Evolutionary conservation across 139 green algal genomes (phyloP).

Genomic region (Gonium pectorale): DNA sequence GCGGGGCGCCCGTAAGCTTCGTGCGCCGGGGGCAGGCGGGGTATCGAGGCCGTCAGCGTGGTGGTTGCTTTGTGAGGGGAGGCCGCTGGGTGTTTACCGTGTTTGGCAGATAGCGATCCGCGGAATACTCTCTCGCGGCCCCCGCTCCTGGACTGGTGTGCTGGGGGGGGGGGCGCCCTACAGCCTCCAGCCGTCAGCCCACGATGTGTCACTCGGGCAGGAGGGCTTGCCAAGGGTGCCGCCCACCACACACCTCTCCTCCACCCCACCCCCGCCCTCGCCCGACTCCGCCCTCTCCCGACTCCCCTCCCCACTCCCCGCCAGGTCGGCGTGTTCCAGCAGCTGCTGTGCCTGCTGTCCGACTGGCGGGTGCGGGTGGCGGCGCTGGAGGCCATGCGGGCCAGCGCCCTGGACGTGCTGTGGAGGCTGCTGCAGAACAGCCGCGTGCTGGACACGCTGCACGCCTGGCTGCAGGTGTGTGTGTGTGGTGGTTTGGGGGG

Average conservation of each 20-base stretch:
- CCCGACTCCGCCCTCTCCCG: neutral
- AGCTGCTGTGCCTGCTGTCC: neutral
- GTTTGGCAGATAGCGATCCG: too few relatives aligned
- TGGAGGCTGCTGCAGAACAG: constrained; percentile 27
- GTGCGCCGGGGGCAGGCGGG: too few relatives aligned
- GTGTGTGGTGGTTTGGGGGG: neutral
- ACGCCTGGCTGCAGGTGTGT: constrained; percentile 23
- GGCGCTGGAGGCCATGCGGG: constrained; percentile 14
- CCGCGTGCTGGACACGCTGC: constrained; percentile 26
- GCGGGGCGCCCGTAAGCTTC: too few relatives aligned
- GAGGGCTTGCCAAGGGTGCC: too few relatives aligned
- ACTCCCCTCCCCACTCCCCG: neutral
- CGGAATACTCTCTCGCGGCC: too few relatives aligned
- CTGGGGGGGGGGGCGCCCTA: too few relatives aligned
- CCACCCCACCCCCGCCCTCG: neutral
- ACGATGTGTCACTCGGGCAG: too few relatives aligned
- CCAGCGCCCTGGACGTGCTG: constrained; percentile 8
- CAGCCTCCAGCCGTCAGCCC: too few relatives aligned
- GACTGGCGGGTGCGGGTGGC: constrained; percentile 31
- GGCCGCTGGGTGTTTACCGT: too few relatives aligned
- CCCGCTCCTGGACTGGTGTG: too few relatives aligned
- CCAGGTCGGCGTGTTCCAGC: constrained; percentile 35
- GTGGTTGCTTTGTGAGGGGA: too few relatives aligned
- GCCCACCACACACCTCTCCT: neutral
- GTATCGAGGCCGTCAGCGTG: too few relatives aligned